phyloP scores from a whole-genome alignment of 345 rosid species.

The Syzygium aromaticum region DNA sequence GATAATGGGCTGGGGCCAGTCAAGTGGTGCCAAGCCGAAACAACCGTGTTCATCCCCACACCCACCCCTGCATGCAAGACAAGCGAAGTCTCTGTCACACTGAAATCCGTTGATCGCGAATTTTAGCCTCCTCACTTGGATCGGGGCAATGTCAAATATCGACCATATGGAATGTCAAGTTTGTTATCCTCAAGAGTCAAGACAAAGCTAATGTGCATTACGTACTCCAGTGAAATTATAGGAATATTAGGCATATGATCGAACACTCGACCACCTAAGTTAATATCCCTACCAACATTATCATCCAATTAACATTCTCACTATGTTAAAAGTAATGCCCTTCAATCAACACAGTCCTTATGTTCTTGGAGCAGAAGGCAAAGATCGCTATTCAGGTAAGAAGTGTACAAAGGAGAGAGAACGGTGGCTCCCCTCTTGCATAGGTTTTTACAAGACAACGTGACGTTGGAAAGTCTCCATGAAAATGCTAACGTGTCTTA shows the following conservation, averaged over 20 bases:
- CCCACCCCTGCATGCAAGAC: no score
- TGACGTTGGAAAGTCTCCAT: accelerated
- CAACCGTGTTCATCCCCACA: no score
- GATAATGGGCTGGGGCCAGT: no score
- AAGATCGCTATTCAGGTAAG: neutral
- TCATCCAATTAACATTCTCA: neutral
- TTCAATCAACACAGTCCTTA: neutral
- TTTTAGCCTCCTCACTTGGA: no score
- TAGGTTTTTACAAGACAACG: neutral
- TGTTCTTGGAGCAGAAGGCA: neutral
- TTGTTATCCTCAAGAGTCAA: neutral
- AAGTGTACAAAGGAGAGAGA: neutral
- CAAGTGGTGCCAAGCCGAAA: no score
- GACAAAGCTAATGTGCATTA: neutral
- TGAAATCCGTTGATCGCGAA: no score
- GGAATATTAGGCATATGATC: neutral
- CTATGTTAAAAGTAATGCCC: neutral
- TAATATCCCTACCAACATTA: neutral
- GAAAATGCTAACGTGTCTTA: neutral
- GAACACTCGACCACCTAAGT: no score
- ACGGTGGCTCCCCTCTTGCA: neutral
- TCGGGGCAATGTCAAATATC: no score
- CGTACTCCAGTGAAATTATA: neutral
- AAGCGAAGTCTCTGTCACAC: no score
- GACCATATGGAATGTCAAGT: no score